phyloP scores from a whole-genome alignment of 805 yeast species.

The Yamadazyma nakazawae region DNA sequence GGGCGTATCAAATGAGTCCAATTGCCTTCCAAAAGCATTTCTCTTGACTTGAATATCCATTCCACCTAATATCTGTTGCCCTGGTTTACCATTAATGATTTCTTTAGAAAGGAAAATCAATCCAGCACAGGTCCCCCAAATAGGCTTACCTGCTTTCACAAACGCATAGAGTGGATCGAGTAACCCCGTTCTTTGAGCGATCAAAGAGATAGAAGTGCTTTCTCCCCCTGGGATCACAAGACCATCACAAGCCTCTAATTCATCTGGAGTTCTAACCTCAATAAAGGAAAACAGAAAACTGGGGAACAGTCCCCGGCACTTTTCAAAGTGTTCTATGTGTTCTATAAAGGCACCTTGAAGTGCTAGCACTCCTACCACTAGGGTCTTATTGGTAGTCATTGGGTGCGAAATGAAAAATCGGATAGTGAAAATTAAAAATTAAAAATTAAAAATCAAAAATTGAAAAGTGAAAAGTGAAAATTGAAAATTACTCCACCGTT shows the following conservation, averaged over 20 bases:
- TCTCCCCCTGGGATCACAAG: slow-evolving; percentile 74
- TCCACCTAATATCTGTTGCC: slow-evolving; percentile 60
- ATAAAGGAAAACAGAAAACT: slow-evolving; percentile 29
- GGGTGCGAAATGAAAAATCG: no score
- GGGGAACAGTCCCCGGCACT: slow-evolving; percentile 19
- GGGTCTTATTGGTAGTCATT: slow-evolving; percentile 14
- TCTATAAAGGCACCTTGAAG: slow-evolving; percentile 79
- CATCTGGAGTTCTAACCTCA: slow-evolving; percentile 52
- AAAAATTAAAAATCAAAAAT: no score
- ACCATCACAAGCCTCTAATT: slow-evolving; percentile 51
- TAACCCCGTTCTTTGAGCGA: slow-evolving; percentile 63
- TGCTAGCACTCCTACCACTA: slow-evolving; percentile 64
- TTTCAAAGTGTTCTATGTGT: slow-evolving; percentile 51
- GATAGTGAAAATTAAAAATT: not conserved
- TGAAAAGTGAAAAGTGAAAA: no score
- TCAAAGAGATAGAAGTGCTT: slow-evolving; percentile 64
- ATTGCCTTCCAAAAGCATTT: slow-evolving; percentile 78
- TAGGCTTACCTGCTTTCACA: slow-evolving; percentile 50
- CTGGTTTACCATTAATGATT: slow-evolving; percentile 49
- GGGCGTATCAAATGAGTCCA: slow-evolving; percentile 55
- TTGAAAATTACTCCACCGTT: no score
- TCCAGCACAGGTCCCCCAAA: slow-evolving; percentile 91
- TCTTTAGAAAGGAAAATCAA: slow-evolving; percentile 60
- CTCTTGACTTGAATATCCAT: slow-evolving; percentile 61
- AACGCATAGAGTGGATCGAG: slow-evolving; percentile 51